A percentile compares a stretch with the other conserved stretches of the same genome.
Evolutionary conservation across 306 rosid genomes (phyloP).

Genomic region (Vigna mungo): DNA sequence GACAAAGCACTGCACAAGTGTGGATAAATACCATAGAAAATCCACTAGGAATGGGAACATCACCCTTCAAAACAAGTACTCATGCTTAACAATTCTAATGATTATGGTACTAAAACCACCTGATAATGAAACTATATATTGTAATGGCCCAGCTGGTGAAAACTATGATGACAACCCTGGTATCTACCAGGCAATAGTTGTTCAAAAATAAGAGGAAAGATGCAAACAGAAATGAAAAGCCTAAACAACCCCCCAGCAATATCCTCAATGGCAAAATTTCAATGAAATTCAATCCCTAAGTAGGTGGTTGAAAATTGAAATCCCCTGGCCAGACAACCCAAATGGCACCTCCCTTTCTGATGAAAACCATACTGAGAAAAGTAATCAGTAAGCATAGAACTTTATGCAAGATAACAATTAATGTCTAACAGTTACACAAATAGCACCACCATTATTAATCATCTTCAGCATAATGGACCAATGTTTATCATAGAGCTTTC

Average conservation of each 20-base stretch:
- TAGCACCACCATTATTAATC: background rate
- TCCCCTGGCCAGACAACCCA: conserved; percentile 1
- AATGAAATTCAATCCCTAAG: conserved; percentile 10
- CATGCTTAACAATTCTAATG: conserved; percentile 13
- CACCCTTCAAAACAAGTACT: conserved; percentile 7
- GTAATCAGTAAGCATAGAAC: conserved; percentile 18
- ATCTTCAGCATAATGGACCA: conserved; percentile 32
- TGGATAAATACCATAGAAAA: background rate
- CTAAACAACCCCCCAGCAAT: background rate
- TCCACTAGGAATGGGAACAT: conserved; percentile 10
- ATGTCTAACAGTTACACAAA: conserved; percentile 16
- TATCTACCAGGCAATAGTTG: background rate
- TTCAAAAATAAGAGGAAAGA: background rate
- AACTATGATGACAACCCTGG: background rate
- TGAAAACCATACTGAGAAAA: conserved; percentile 6
- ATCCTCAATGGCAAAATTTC: background rate
- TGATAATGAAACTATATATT: conserved; percentile 9
- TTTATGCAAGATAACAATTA: background rate
- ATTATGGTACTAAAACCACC: conserved; percentile 16
- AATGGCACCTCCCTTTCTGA: background rate
- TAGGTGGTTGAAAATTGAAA: background rate
- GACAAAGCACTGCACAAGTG: background rate
- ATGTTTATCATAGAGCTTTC: background rate
- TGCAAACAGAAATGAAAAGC: conserved; percentile 26
- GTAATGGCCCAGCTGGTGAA: conserved; percentile 2